Percentiles rank a stretch among this genome's conserved stretches.
Conservation (phyloP, 176 grass and related monocot species). For the Cocos nucifera region DNA sequence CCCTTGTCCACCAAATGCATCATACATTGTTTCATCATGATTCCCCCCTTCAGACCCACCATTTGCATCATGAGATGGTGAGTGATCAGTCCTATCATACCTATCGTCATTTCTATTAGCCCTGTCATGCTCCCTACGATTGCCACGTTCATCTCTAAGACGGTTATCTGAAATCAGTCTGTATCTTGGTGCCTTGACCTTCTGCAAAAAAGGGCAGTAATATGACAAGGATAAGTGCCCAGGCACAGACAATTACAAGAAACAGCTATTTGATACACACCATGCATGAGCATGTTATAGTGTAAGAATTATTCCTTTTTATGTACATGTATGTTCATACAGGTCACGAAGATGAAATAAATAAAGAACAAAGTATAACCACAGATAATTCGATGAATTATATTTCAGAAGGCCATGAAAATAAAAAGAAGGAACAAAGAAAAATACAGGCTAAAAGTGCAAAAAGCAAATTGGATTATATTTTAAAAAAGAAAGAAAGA, state of each 20-base stretch:
- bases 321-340: too few species aligned
- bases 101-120: slow-evolving; percentile 63
- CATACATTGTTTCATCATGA: slow-evolving; percentile 63
- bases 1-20: slow-evolving; percentile 54
- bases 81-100: slow-evolving; percentile 51
- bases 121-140: slow-evolving; percentile 61
- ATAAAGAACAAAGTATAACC: not conserved
- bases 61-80: slow-evolving; percentile 45
- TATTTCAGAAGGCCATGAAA: too few species aligned
- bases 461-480: too few species aligned
- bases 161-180: slow-evolving; percentile 49
- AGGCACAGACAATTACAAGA: slow-evolving; percentile 3
- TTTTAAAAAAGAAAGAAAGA: too few species aligned
- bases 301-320: too few species aligned
- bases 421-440: too few species aligned
- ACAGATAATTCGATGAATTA: not conserved
- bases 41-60: slow-evolving; percentile 31
- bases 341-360: not conserved
- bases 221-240: not conserved
- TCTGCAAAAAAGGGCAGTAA: slow-evolving; percentile 23
- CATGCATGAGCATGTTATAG: too few species aligned
- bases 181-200: slow-evolving; percentile 47
- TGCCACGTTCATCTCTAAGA: slow-evolving; percentile 59
- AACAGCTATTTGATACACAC: not conserved
- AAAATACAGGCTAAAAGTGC: too few species aligned